Base-by-base conservation (phyloP, 345 rosid species). In the Populus nigra region DNA sequence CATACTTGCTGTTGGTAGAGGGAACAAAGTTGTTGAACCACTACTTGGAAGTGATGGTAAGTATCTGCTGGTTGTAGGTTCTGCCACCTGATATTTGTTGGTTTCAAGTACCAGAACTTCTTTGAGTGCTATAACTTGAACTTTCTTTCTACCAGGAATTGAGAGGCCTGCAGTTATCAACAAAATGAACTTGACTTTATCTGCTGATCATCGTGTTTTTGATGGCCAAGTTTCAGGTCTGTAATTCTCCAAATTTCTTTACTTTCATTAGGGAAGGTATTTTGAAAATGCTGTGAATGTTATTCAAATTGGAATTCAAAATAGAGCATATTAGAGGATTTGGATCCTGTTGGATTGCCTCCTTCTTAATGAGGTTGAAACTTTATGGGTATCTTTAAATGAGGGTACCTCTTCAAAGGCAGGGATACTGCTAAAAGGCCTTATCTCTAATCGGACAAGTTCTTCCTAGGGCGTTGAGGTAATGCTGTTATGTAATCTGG, bases 1-100 rank as follows among this genome's bases (percentile, higher is more conserved):
- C 78, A 96, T 96, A 83, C 98, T 96, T 79, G 97, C 98, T 68
- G 86, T 96, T 68, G 98, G 98, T 74, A 88, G 98, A 83, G 98
- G 99, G 83, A 96, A 92, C 79, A 88, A 87, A 86, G 92, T 92
- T 57, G 96, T 96, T 65, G 94, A 93, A 84, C 87, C 94, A 63
- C 80, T 87, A 17, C 78, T 81, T 36, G 92, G 94, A 82, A 78
- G 80, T 55, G 98, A 93, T 29, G 99, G 94, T 96, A 73, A 90
- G 87, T 66, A 59, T 68, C 71, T 55, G 41, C 69, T 66, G 43
- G 29, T 39, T 73, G 15, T 35, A 33, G 7, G 16, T 17, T 31
- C 25, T 75, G 70, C 68, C 68, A 78, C 6, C 0, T 69, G 63
- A 33, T 70, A 38, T 38, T 12, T 39, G 25, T 38, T 36, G 71